Evolutionary conservation across 352 stramenopile species (phyloP).

Genomic region (Hyaloperonospora arabidopsidis): DNA sequence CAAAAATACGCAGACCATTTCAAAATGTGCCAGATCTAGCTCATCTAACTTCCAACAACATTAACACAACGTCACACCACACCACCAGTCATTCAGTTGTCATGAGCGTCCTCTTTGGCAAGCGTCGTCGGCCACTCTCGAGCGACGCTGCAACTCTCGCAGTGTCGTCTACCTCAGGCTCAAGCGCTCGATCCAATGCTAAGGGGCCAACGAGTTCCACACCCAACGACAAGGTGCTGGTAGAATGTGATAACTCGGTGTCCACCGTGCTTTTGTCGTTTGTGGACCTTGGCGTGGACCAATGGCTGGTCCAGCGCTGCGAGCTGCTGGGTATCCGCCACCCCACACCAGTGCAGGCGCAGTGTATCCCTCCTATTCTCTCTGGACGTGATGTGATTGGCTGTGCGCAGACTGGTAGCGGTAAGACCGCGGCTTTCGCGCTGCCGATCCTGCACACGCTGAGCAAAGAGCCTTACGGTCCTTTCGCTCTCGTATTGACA

Average conservation of each 20-base stretch:
- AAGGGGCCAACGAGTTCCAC: conserved; percentile 3
- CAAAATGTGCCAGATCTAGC: no score
- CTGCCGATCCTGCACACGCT: conserved; percentile 95
- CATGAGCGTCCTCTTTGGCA: conserved; percentile 79
- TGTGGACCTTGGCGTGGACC: conserved; percentile 73
- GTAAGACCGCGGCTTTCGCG: conserved; percentile 98
- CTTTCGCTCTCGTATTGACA: conserved; percentile 94
- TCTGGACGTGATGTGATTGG: conserved; percentile 87
- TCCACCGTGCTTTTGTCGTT: conserved; percentile 68
- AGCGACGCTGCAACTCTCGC: conserved; percentile 3
- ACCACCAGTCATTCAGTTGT: not conserved
- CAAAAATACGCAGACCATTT: no score
- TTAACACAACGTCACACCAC: not conserved
- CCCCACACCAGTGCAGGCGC: conserved; percentile 85
- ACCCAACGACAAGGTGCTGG: conserved; percentile 38
- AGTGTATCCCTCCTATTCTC: conserved; percentile 88
- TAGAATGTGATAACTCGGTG: conserved; percentile 23
- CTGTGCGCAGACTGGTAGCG: conserved; percentile 91
- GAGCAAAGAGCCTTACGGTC: conserved; percentile 90
- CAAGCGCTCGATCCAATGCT: not conserved
- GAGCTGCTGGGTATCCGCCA: conserved; percentile 76
- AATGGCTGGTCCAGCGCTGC: conserved; percentile 84
- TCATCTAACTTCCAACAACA: no score
- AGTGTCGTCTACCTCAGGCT: conserved; percentile 1
- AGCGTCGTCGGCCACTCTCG: conserved; percentile 37